Evolutionary conservation across 164 flowering plant species (phyloP), one percentile per base, ranked within the genome.

Genomic region (Aristolochia contorta): DNA sequence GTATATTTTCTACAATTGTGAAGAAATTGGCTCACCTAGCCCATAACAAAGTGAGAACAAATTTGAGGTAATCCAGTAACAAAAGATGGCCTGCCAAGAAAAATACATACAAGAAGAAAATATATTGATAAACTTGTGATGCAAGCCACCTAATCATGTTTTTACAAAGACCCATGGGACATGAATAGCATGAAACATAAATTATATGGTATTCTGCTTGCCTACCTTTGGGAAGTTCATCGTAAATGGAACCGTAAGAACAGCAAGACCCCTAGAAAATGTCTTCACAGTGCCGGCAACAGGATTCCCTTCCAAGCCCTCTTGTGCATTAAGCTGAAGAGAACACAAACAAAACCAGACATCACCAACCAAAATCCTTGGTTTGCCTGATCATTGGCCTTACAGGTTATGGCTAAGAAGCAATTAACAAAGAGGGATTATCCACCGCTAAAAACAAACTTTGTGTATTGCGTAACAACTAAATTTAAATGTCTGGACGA

Each of bases 231-330:
- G 89, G 45, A 91, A 94, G 67, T 54, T 72, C 75, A 79, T 75
- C 15, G 92, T 86, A 32, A 91, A 66, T 54, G 96, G 96, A 73
- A 91, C 76, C 15, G 93, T 77, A 49, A 79, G 74, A 67, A 77
- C 74, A 56, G 91, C 97, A 69, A 91, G 51, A 30, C 50, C 71
- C 73, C 99, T 80, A 16, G 83, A 84, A 41, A 85, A 72, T 0
- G 74, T 86, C 73, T 94, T 91, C 81, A 91, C 79, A 62, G 84
- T 84, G 9, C 72, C 77, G 65, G 84, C 96, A 58, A 74, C 64
- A 57, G 95, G 89, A 73, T 91, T 93, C 47, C 97, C 97, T 77
- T 93, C 96, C 81, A 93, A 22, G 21, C 99, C 97, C 69, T 93
- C 95, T 82, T 93, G 97, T 78, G 80, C 73, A 64, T 91, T 86